These are phyloP conservation scores for Penicillium steckii DNA, from an alignment of 495 filamentous ascomycete species.

Conservation along the genomic window DNA sequence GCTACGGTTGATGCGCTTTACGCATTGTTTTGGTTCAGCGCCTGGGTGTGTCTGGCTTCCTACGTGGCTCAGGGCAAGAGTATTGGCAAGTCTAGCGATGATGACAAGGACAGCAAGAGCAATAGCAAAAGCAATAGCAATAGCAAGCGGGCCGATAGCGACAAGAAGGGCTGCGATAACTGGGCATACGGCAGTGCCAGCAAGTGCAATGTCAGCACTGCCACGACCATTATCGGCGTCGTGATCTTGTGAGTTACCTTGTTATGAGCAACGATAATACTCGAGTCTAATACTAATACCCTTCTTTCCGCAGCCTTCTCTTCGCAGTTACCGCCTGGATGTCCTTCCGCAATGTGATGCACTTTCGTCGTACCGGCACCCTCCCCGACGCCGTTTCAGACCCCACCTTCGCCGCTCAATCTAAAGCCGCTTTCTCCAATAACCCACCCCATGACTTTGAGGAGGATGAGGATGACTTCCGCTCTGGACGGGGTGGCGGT, in stretches of 20 bases:
- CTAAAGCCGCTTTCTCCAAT: conserved; percentile 50
- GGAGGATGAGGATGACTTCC: conserved; percentile 49
- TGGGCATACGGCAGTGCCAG: conserved; percentile 53
- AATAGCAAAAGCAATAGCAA: conserved; percentile 17
- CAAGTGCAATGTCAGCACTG: conserved; percentile 73
- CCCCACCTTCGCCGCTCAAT: conserved; percentile 51
- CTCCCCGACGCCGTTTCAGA: conserved; percentile 64
- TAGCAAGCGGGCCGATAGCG: conserved; percentile 15
- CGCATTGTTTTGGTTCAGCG: conserved; percentile 79
- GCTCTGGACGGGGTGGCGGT: conserved; percentile 38
- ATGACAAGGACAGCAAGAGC: background rate
- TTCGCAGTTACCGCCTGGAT: conserved; percentile 71
- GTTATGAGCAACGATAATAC: background rate
- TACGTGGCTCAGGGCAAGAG: conserved; percentile 57
- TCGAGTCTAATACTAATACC: conserved; percentile 15
- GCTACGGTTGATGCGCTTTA: conserved; percentile 71
- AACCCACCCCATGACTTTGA: conserved; percentile 50
- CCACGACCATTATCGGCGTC: conserved; percentile 73
- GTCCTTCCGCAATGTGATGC: conserved; percentile 73
- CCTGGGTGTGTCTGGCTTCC: conserved; percentile 71
- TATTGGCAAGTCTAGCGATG: conserved; percentile 31
- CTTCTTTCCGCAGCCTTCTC: conserved; percentile 55
- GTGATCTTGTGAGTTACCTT: conserved; percentile 68
- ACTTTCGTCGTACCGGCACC: conserved; percentile 74
- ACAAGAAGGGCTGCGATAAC: conserved; percentile 42